phyloP scores from a whole-genome alignment of 2,329 filamentous ascomycete species.

The Colletotrichum costaricense region DNA sequence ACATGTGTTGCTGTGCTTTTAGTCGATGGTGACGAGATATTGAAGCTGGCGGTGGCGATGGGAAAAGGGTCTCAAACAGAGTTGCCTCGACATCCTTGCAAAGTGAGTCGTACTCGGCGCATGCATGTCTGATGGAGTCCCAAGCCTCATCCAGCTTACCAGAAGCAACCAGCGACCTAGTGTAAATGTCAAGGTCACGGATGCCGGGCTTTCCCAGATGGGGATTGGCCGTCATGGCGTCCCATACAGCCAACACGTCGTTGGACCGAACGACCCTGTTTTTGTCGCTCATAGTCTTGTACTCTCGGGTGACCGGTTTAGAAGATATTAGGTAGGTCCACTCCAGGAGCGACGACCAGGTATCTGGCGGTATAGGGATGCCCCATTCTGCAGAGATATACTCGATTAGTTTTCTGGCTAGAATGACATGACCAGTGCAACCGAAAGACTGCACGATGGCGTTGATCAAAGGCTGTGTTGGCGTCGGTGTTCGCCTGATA shows the following conservation, averaged over 20 bases:
- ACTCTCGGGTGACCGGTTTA: conserved; percentile 50
- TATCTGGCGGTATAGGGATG: conserved; percentile 64
- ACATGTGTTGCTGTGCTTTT: conserved; percentile 30
- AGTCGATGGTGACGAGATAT: conserved; percentile 15
- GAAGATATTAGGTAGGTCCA: conserved; percentile 71
- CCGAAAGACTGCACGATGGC: conserved; percentile 77
- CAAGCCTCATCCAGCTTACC: conserved; percentile 16
- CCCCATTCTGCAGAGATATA: conserved; percentile 70
- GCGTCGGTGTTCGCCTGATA: conserved; percentile 64
- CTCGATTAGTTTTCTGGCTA: conserved; percentile 70
- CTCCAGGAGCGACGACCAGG: conserved; percentile 76
- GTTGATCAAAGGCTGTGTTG: conserved; percentile 68
- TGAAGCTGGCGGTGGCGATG: conserved; percentile 19
- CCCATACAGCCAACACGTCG: conserved; percentile 66
- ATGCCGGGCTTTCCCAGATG: conserved; percentile 68
- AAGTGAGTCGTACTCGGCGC: conserved; percentile 6
- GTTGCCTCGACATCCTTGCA: conserved; percentile 24
- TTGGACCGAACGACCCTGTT: conserved; percentile 49
- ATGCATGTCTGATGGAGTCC: conserved; percentile 14
- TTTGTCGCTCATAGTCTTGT: conserved; percentile 45
- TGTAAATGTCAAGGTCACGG: conserved; percentile 61
- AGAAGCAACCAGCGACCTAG: conserved; percentile 50
- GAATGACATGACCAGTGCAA: conserved; percentile 71
- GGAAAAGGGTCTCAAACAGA: conserved; percentile 28
- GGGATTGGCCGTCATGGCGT: conserved; percentile 68